Conservation (phyloP, 768 basidiomycete species). For the Suillus americanus region DNA sequence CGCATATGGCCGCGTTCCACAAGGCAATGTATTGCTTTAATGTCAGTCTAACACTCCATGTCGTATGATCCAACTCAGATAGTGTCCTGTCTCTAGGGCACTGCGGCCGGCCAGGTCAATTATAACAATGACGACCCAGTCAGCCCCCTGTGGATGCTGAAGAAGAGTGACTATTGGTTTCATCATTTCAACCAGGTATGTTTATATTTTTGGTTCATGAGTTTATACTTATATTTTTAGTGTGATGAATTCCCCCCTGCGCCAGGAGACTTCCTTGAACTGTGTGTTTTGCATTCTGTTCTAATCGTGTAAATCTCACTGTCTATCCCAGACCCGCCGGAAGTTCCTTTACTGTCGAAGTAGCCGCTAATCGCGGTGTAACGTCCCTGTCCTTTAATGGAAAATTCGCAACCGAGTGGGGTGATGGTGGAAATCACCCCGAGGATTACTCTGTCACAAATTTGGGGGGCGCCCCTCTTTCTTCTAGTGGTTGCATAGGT, state of each 20-base stretch:
- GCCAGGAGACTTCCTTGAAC: slow-evolving; percentile 41
- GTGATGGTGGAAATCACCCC: slow-evolving; percentile 43
- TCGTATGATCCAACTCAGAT: not conserved
- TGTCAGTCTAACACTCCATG: slow-evolving; percentile 21
- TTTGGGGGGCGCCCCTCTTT: slow-evolving; percentile 7
- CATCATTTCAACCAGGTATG: slow-evolving; percentile 20
- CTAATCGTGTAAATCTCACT: not conserved
- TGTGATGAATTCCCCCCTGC: slow-evolving; percentile 48
- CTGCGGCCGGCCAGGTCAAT: slow-evolving; percentile 24
- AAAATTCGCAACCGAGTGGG: slow-evolving; percentile 40
- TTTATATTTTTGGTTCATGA: slow-evolving; percentile 25
- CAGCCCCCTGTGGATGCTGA: slow-evolving; percentile 42
- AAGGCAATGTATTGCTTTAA: slow-evolving; percentile 48
- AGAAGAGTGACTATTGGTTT: slow-evolving; percentile 44
- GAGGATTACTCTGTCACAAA: slow-evolving; percentile 42
- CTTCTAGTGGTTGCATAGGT: slow-evolving; percentile 38
- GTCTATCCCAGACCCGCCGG: slow-evolving; percentile 43
- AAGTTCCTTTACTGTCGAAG: slow-evolving; percentile 45
- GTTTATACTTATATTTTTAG: slow-evolving; percentile 39
- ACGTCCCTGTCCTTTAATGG: slow-evolving; percentile 46
- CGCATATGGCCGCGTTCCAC: slow-evolving; percentile 44
- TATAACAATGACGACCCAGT: slow-evolving; percentile 41
- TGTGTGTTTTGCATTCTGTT: slow-evolving; percentile 26
- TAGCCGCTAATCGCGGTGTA: slow-evolving; percentile 48
- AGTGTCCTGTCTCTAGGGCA: slow-evolving; percentile 26